Base-by-base conservation (phyloP, 176 grass and related monocot species). In the Triticum dicoccoides region DNA sequence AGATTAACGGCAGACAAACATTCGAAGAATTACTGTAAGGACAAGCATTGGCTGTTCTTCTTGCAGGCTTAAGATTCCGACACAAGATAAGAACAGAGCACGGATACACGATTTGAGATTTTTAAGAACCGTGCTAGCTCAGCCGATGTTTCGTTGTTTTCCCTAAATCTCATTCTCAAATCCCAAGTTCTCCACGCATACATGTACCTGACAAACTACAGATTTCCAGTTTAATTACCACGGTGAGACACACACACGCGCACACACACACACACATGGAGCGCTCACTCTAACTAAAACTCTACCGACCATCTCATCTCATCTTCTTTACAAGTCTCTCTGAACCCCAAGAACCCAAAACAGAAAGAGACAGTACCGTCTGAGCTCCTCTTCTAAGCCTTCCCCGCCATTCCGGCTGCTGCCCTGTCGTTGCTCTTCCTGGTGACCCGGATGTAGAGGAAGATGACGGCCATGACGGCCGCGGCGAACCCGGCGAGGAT, bases 401-500 rank as follows among this genome's bases (percentile, higher is more conserved):
- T 84, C 23, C n/a, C 61, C 5, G 23, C 80, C 14, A 24, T 45
- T 25, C 11, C 69, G 30, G 54, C 27, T 5, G 54, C 37, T 3
- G 20, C 11, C 6, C 4, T 35, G 35, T 9, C 6, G 39, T 21
- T 67, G 74, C 54, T 88, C 87, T 84, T 92, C 86, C 92, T 79
- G 65, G 95, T 97, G 38, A 90, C 82, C 78, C 92, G 72, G 79
- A 97, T 95, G 87, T 97, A 97, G 68, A 79, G 87, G 81, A 97
- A 95, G 65, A 97, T 69, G 69, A 84, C 82, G 58, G 83, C 92
- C 17, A 97, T 54, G 20, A 93, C 69, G 3, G 89, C 92, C 10
- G 92, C 88, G 2, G 90, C 95, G 18, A 97, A 97, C 42, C 92
- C 92, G 18, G 65, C 92, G 1, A 97, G 95, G 88, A 97, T 97